Percentiles rank a stretch among this genome's conserved stretches.
These are phyloP conservation scores for Tagetes erecta DNA, from an alignment of 129 eudicot species.

Conservation along the genomic window DNA sequence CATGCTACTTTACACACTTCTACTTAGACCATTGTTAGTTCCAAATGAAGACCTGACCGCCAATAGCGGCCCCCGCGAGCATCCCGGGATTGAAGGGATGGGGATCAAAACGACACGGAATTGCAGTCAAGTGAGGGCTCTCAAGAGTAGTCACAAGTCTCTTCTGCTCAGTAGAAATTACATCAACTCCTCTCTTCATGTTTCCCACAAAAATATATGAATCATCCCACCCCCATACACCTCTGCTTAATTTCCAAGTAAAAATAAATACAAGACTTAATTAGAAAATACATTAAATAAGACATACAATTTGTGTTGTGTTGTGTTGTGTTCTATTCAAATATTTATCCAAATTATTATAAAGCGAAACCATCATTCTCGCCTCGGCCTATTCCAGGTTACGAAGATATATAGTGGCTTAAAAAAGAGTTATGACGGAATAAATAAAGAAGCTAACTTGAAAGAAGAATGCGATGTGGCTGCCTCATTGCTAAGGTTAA, in stretches of 20 bases:
- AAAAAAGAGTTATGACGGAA: not conserved
- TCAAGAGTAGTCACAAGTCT: constrained; percentile 44
- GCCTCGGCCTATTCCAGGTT: not conserved
- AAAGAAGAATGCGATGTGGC: constrained; percentile 69
- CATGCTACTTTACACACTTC: no score
- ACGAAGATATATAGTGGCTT: not conserved
- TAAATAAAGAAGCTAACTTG: constrained; percentile 46
- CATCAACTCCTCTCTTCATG: constrained; percentile 70
- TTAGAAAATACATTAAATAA: not conserved
- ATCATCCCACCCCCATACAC: constrained; percentile 98
- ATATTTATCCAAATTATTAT: not conserved
- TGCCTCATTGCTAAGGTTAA: constrained; percentile 59
- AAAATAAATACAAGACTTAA: not conserved
- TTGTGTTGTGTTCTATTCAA: not conserved
- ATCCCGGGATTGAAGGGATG: constrained; percentile 67
- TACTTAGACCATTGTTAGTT: constrained; percentile 22
- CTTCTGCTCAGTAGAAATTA: constrained; percentile 41
- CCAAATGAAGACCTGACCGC: constrained; percentile 90
- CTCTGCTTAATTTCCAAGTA: constrained; percentile 43
- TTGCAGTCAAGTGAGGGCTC: constrained; percentile 66
- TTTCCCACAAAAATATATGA: constrained; percentile 63
- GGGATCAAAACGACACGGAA: constrained; percentile 71
- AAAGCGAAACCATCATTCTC: not conserved
- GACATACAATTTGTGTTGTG: no score
- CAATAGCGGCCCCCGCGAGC: constrained; percentile 80